Evolutionary conservation across 768 basidiomycete species (phyloP), one percentile per base, ranked within the genome.

Genomic region (Lactifluus echinatus): DNA sequence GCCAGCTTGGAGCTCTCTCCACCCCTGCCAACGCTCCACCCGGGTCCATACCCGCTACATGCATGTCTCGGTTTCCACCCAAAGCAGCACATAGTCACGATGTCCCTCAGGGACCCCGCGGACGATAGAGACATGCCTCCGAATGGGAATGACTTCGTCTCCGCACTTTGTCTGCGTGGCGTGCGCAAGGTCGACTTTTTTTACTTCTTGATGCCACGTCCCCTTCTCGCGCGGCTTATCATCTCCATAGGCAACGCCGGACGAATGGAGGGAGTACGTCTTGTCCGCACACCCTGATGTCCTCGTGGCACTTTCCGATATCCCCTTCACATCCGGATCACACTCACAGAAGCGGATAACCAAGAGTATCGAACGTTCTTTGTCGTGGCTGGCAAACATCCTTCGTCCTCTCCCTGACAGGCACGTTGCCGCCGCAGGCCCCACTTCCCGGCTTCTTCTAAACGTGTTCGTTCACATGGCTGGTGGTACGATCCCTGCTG

Each of bases 281-380:
- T 62, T 67, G n/a, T 67, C 74, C 3, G 81, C 79, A 64, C 72
- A 75, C 21, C 87, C 89, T 1, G 89, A 93, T 62, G 56, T 91
- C 15, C 79, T 87, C 12, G 74, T 88, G 49, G 82, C 89, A 0
- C 74, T 92, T 15, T 75, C 80, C 1, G 89, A 93, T 56, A 81
- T 74, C 0, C 86, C 88, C 0, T 82, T 79, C 66, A 85, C 85
- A 0, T 60, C 72, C 3, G 77, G 81, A 0, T 81, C 85, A 0
- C 78, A 81, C 59, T 90, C 89, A 3, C 90, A 93, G 65, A 91
- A 87, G 61, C 81, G 90, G 2, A 69, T 84, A 5, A 83, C 79
- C 26, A 92, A 90, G 66, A 84, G 84, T 64, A 77, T 90, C 51
- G 85, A 89, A 43, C 77, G 89, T 26, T 83, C 82, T 2, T 66